A percentile compares a stretch with the other conserved stretches of the same genome.
phyloP scores from a whole-genome alignment of 768 basidiomycete genomes.

The Phanerodontia chrysosporium region DNA sequence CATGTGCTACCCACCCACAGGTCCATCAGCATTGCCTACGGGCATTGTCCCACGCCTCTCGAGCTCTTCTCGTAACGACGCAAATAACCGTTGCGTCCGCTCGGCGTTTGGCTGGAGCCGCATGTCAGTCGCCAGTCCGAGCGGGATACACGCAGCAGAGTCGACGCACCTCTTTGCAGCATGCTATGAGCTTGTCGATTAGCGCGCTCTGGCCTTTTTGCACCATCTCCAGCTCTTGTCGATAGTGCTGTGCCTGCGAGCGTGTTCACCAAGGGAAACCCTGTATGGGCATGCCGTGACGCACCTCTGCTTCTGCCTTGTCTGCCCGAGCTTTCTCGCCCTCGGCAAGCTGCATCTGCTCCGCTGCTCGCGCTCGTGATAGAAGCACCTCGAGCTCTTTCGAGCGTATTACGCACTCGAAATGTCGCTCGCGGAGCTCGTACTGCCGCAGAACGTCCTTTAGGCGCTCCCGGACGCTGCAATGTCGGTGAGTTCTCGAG shows the following conservation, averaged over 20 bases:
- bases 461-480: constrained; percentile 77
- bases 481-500: neutral
- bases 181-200: constrained; percentile 79
- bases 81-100: constrained; percentile 75
- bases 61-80: constrained; percentile 77
- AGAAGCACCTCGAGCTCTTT: constrained; percentile 88
- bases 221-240: constrained; percentile 75
- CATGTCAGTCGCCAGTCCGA: neutral
- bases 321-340: constrained; percentile 66
- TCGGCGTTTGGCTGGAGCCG: constrained; percentile 68
- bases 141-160: neutral
- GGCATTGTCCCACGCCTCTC: constrained; percentile 56
- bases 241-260: constrained; percentile 58
- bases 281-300: too few species aligned
- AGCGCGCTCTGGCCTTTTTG: constrained; percentile 75
- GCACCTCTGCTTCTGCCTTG: constrained; percentile 72
- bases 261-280: neutral
- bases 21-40: constrained; percentile 11
- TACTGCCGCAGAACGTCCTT: constrained; percentile 87
- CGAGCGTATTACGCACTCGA: constrained; percentile 87
- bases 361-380: constrained; percentile 82
- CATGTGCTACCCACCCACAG: constrained; percentile 13
- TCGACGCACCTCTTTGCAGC: constrained; percentile 79
- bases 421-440: constrained; percentile 86
- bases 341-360: constrained; percentile 80